A percentile compares a stretch with the other conserved stretches of the same genome.
phyloP scores from a whole-genome alignment of 2,329 filamentous ascomycete genomes.

The Aureobasidium mangrovei region DNA sequence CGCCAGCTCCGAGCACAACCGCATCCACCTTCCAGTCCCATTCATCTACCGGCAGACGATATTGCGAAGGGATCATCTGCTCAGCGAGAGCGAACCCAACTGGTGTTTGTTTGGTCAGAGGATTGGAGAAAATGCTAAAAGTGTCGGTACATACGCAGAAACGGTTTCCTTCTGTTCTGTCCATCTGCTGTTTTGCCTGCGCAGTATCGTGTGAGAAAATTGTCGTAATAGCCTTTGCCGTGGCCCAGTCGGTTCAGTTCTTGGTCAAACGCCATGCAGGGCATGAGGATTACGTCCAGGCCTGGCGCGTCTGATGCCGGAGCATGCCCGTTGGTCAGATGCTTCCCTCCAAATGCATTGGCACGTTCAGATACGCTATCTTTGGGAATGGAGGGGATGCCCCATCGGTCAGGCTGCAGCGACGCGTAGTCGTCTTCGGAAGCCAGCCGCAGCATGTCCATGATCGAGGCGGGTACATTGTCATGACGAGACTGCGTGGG shows the following conservation, averaged over 20 bases:
- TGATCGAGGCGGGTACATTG: constrained; percentile 52
- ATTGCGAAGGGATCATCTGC: constrained; percentile 62
- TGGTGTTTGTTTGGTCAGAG: constrained; percentile 24
- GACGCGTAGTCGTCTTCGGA: constrained; percentile 69
- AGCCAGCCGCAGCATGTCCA: constrained; percentile 87
- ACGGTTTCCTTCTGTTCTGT: constrained; percentile 40
- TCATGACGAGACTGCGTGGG: constrained; percentile 25
- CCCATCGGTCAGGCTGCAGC: constrained; percentile 75
- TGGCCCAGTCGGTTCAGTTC: constrained; percentile 73
- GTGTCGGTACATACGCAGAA: constrained; percentile 44
- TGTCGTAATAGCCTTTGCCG: constrained; percentile 95
- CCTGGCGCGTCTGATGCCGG: constrained; percentile 28
- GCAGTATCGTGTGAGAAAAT: constrained; percentile 71
- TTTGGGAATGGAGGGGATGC: constrained; percentile 75
- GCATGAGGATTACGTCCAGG: constrained; percentile 82
- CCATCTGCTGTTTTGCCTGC: constrained; percentile 20
- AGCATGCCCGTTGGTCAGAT: constrained; percentile 27
- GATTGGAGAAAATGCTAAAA: constrained; percentile 23
- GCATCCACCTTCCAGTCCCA: constrained; percentile 76
- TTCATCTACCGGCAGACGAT: constrained; percentile 62
- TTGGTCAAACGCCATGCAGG: constrained; percentile 83
- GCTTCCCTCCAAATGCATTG: constrained; percentile 63
- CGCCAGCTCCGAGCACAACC: constrained; percentile 26
- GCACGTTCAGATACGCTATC: constrained; percentile 56
- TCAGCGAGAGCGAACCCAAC: constrained; percentile 78